Evolutionary conservation across 768 basidiomycete genomes (phyloP), one percentile per base, ranked within the genome.

Genomic region (Crepidotus variabilis): DNA sequence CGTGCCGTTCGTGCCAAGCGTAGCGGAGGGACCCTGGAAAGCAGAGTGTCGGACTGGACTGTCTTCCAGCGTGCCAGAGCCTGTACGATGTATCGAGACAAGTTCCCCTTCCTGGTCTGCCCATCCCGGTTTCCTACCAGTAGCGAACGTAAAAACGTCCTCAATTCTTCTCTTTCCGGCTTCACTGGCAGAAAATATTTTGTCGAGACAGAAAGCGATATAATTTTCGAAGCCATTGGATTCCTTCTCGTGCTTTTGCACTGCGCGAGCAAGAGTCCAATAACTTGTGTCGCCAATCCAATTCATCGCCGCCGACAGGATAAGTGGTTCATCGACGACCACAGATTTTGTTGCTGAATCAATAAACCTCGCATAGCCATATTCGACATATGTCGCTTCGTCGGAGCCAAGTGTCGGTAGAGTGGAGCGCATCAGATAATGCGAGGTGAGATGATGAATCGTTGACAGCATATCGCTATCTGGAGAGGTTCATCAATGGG

Each of bases 181-280:
- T 20, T 43, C 16, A 16, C 56, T 63, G 47, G 62, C 54, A 2
- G 72, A 69, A 51, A 77, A 77, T n/a, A 73, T 60, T 52, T 75
- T 62, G 58, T 72, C 72, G 21, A 78, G 60, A 50, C 74, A 77
- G 58, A 74, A 75, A 1, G 73, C 75, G 14, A 79, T 55, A 56
- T 75, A 78, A 57, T 76, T 75, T 60, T 79, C 78, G 58, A 78
- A 75, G 2, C 78, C 78, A 48, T 79, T 79, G 6, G 71, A 74
- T 6, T 52, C 50, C 6, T 63, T 61, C 1, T 71, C 70, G 46
- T 74, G 67, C 0, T 56, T 14, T 11, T 64, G 63, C 51, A 77
- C 75, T 21, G 71, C 65, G 28, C 70, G 72, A 4, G 72, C 72
- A 51, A 78, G 72, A 57, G 66, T 64, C 52, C 72, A 73, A 59